These are phyloP conservation scores for Skeletonema potamos DNA, from an alignment of 108 stramenopile genomes.

Conservation along the genomic window DNA sequence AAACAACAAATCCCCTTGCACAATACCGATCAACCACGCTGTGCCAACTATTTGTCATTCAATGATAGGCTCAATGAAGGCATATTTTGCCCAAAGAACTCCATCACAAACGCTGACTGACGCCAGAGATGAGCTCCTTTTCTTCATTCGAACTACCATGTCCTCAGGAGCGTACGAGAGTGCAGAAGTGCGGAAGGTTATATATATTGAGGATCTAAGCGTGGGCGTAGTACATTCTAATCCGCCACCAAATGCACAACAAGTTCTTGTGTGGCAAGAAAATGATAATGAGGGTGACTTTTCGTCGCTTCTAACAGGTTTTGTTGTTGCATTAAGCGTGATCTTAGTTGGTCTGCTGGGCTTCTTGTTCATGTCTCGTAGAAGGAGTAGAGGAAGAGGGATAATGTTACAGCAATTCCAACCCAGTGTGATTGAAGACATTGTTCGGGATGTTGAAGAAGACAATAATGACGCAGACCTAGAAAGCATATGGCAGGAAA, in stretches of 20 bases:
- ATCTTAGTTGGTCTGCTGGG: constrained; percentile 6
- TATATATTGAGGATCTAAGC: constrained; percentile 25
- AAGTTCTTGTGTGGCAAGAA: not conserved
- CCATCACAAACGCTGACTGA: not conserved
- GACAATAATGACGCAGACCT: constrained; percentile 9
- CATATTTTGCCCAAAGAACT: constrained; percentile 14
- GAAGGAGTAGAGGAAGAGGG: constrained; percentile 2
- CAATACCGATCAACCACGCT: constrained; percentile 16
- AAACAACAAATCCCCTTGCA: constrained; percentile 18
- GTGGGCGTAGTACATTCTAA: not conserved
- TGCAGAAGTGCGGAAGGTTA: constrained; percentile 20
- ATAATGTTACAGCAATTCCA: not conserved
- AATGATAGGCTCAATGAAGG: constrained; percentile 28
- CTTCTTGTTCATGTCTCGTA: constrained; percentile 1
- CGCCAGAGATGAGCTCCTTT: constrained; percentile 20
- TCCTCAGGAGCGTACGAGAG: constrained; percentile 28
- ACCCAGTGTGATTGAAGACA: not conserved
- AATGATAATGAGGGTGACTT: not conserved
- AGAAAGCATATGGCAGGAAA: constrained; percentile 17
- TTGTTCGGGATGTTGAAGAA: constrained; percentile 6
- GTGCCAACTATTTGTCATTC: constrained; percentile 31
- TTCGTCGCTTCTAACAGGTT: constrained; percentile 11
- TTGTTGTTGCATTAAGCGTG: constrained; percentile 6
- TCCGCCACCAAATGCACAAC: not conserved
- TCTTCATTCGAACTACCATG: constrained; percentile 29